These are phyloP conservation scores for Rhododendron williamsianum DNA, from an alignment of 148 eudicot genomes.

Conservation along the genomic window DNA sequence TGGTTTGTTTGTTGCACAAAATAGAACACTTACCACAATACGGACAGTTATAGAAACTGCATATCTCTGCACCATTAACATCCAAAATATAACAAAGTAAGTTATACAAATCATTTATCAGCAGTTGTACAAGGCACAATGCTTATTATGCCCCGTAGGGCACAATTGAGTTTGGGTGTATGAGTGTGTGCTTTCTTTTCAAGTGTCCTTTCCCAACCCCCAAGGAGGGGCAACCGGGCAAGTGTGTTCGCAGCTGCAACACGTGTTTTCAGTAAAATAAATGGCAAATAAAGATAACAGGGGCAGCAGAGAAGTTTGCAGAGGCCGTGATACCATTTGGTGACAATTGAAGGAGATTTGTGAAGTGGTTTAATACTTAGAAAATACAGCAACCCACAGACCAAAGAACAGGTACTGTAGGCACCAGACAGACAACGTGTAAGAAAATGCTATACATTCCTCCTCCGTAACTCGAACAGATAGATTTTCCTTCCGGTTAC, in stretches of 20 bases:
- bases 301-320: neutral
- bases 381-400: neutral
- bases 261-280: neutral
- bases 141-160: neutral
- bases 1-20: neutral
- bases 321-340: neutral
- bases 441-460: neutral
- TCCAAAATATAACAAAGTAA: neutral
- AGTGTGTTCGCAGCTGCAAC: neutral
- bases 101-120: neutral
- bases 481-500: neutral
- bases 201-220: neutral
- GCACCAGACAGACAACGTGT: neutral
- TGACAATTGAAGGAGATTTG: neutral
- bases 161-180: neutral
- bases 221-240: neutral
- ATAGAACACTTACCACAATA: conserved; percentile 40
- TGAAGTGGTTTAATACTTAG: neutral
- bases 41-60: conserved; percentile 57
- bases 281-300: neutral
- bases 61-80: conserved; percentile 41
- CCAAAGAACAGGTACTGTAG: neutral
- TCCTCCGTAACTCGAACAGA: neutral
- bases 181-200: neutral
- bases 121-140: neutral